These are phyloP conservation scores for Neofusicoccum cordaticola DNA, from an alignment of 2,329 filamentous ascomycete genomes.

Conservation along the genomic window DNA sequence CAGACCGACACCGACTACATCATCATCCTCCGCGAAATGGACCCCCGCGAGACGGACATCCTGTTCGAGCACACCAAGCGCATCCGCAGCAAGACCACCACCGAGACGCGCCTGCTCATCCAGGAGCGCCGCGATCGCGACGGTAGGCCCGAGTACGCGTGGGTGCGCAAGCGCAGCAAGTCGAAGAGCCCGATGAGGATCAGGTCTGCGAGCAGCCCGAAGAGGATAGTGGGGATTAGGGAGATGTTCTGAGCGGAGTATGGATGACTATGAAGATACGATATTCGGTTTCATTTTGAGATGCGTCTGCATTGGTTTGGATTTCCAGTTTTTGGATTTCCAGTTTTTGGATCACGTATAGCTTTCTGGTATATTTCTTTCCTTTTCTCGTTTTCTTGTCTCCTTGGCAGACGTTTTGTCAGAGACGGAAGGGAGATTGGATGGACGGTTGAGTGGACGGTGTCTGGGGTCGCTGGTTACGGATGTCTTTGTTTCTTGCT, in stretches of 20 bases:
- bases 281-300: not conserved
- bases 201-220: constrained; percentile 9
- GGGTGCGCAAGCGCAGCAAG: constrained; percentile 33
- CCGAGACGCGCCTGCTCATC: constrained; percentile 37
- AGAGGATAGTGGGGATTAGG: constrained; percentile 29
- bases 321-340: not conserved
- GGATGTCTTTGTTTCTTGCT: not conserved
- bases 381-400: not conserved
- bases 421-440: not conserved
- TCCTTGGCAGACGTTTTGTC: not conserved
- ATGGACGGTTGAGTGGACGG: not conserved
- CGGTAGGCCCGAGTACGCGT: constrained; percentile 44
- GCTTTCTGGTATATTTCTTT: not conserved
- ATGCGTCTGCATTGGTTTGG: not conserved
- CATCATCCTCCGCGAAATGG: constrained; percentile 51
- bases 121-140: constrained; percentile 38
- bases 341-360: not conserved
- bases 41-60: constrained; percentile 47
- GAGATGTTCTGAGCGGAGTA: not conserved
- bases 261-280: not conserved
- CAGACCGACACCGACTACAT: constrained; percentile 47
- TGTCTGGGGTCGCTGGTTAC: not conserved
- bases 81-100: constrained; percentile 34
- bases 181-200: constrained; percentile 12
- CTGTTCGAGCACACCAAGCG: constrained; percentile 51